Conservation (phyloP, 1,284 basidiomycete species). For the Waitea zeae region DNA sequence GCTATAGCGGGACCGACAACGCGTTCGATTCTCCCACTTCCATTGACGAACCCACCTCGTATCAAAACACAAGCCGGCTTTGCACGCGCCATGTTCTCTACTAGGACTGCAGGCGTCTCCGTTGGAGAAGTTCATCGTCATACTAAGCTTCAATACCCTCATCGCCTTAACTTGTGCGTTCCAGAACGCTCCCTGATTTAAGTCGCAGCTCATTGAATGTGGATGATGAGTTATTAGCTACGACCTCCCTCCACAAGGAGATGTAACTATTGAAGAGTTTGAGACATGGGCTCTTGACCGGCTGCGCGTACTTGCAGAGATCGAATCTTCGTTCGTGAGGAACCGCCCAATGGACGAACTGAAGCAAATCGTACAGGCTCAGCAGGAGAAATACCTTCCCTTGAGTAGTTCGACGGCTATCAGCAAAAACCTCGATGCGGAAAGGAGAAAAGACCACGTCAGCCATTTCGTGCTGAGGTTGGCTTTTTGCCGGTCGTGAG, state of each 20-base stretch:
- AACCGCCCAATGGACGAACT: slow-evolving; percentile 71
- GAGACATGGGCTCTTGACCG: slow-evolving; percentile 85
- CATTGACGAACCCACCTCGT: too few species aligned
- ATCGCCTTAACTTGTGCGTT: slow-evolving; percentile 70
- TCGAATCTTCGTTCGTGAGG: slow-evolving; percentile 83
- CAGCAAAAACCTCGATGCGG: slow-evolving; percentile 30
- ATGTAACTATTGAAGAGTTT: slow-evolving; percentile 94
- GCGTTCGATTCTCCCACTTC: too few species aligned
- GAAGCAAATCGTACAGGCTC: slow-evolving; percentile 36
- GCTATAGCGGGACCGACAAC: too few species aligned
- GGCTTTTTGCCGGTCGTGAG: slow-evolving; percentile 92
- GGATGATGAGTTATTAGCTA: slow-evolving; percentile 36
- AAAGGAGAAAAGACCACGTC: slow-evolving; percentile 78
- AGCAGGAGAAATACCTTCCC: slow-evolving; percentile 59
- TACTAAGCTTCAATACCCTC: slow-evolving; percentile 30
- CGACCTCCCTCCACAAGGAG: slow-evolving; percentile 69
- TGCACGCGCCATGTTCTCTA: too few species aligned
- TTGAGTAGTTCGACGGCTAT: slow-evolving; percentile 45
- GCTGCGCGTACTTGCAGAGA: slow-evolving; percentile 82
- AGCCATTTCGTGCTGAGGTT: slow-evolving; percentile 91
- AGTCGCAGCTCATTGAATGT: slow-evolving; percentile 4
- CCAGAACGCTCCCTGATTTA: neutral
- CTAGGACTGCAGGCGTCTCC: too few species aligned
- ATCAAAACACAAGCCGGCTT: too few species aligned
- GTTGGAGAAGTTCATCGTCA: slow-evolving; percentile 13